These are phyloP conservation scores for Cyberlindnera samutprakarnensis DNA, from an alignment of 805 yeast genomes.

Conservation along the genomic window DNA sequence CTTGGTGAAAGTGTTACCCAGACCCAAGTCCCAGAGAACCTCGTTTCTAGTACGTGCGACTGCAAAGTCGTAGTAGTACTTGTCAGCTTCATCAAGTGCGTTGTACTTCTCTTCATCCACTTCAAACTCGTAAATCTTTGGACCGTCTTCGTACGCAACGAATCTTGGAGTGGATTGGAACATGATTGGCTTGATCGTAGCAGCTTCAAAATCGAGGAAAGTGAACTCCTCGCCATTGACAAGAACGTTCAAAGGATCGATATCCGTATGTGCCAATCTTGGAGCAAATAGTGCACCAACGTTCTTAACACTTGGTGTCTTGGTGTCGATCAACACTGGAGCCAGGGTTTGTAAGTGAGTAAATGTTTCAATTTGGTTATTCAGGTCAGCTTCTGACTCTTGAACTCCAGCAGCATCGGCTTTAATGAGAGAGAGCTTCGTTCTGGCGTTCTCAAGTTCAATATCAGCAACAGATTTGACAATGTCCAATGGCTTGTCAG, in stretches of 20 bases:
- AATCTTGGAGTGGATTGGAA: conserved; percentile 76
- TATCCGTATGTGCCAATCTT: conserved; percentile 70
- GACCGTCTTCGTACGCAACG: conserved; percentile 74
- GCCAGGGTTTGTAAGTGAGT: conserved; percentile 51
- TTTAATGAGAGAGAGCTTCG: conserved; percentile 48
- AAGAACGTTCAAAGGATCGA: conserved; percentile 86
- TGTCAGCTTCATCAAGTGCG: conserved; percentile 59
- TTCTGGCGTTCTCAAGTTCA: conserved; percentile 54
- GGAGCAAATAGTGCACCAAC: conserved; percentile 59
- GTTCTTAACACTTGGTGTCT: conserved; percentile 53
- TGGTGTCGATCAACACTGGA: conserved; percentile 43
- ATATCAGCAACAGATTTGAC: conserved; percentile 56
- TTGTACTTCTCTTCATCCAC: conserved; percentile 70
- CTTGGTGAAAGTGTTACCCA: conserved; percentile 58
- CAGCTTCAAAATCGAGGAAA: conserved; percentile 78
- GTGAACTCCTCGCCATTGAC: conserved; percentile 35
- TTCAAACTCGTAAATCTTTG: conserved; percentile 68
- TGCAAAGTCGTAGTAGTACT: conserved; percentile 80
- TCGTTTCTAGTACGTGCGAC: conserved; percentile 87
- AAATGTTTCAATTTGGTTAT: conserved; percentile 51
- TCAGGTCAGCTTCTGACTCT: conserved; percentile 35
- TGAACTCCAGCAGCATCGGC: conserved; percentile 37
- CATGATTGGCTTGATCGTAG: conserved; percentile 74
- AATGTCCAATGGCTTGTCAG: conserved; percentile 50
- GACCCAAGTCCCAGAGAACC: conserved; percentile 73